Percentiles rank a stretch among this genome's conserved stretches.
These are phyloP conservation scores for Alternaria ethzedia DNA, from an alignment of 2,329 filamentous ascomycete species.

Conservation along the genomic window DNA sequence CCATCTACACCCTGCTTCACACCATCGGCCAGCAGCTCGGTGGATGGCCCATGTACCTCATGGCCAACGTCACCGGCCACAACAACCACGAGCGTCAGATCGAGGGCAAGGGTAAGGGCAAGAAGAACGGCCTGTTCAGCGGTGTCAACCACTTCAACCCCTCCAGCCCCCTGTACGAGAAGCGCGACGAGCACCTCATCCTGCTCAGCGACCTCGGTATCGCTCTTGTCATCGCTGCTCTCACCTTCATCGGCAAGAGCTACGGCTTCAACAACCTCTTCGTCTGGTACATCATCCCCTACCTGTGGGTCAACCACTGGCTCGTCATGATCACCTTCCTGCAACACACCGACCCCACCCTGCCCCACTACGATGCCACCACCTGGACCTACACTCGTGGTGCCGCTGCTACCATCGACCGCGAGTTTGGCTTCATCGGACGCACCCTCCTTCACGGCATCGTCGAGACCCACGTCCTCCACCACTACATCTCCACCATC, in stretches of 20 bases:
- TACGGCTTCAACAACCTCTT: constrained; percentile 87
- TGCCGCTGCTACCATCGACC: constrained; percentile 93
- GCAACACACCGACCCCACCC: constrained; percentile 92
- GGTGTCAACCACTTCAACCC: constrained; percentile 97
- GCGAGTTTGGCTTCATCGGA: constrained; percentile 95
- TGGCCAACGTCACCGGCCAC: constrained; percentile 94
- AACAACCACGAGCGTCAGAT: constrained; percentile 89
- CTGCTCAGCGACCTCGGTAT: constrained; percentile 82
- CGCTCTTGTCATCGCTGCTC: constrained; percentile 63
- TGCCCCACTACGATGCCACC: constrained; percentile 87
- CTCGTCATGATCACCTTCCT: constrained; percentile 97
- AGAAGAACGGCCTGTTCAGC: constrained; percentile 78
- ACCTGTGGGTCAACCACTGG: constrained; percentile 99
- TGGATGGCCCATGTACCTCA: constrained; percentile 91
- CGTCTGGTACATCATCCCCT: constrained; percentile 95
- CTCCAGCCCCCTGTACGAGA: constrained; percentile 86
- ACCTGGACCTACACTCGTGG: constrained; percentile 94
- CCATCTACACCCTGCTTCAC: constrained; percentile 76
- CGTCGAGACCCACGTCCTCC: constrained; percentile 95
- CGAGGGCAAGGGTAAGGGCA: constrained; percentile 92
- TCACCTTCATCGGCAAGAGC: constrained; percentile 73
- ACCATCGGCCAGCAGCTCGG: constrained; percentile 85
- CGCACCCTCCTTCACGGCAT: constrained; percentile 92
- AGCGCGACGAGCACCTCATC: constrained; percentile 87
- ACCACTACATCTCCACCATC: constrained; percentile 96